phyloP scores from a whole-genome alignment of 345 rosid species.

The Euclidium syriacum region DNA sequence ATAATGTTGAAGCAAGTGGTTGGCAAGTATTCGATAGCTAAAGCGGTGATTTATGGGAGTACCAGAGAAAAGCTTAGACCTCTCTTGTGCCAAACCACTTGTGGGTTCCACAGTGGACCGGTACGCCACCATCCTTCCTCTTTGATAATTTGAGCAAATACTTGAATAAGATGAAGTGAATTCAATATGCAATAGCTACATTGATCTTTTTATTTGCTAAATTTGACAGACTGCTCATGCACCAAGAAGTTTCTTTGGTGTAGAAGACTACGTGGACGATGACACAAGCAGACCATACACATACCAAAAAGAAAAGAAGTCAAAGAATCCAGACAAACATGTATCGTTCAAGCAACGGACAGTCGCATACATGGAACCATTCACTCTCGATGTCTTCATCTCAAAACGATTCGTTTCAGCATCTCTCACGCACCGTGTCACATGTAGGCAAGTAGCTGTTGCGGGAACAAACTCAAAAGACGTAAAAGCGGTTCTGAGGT shows the following conservation, averaged over 20 bases:
- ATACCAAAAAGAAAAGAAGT: conserved; percentile 73
- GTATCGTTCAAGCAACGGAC: conserved; percentile 83
- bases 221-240: conserved; percentile 44
- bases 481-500: conserved; percentile 73
- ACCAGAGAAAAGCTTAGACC: conserved; percentile 38
- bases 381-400: conserved; percentile 81
- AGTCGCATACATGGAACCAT: conserved; percentile 80
- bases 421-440: conserved; percentile 84
- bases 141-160: neutral
- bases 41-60: conserved; percentile 20
- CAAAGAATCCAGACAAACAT: conserved; percentile 76
- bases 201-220: no score
- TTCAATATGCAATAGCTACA: neutral
- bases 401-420: conserved; percentile 92
- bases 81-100: conserved; percentile 28
- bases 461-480: conserved; percentile 97
- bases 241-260: conserved; percentile 94
- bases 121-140: conserved; percentile 20
- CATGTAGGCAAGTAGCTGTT: conserved; percentile 88
- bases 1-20: conserved; percentile 51
- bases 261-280: conserved; percentile 91
- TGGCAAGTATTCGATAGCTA: conserved; percentile 29
- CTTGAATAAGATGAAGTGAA: neutral
- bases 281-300: conserved; percentile 86
- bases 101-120: conserved; percentile 43